Percentiles rank a stretch among this genome's conserved stretches.
Conservation (phyloP, 345 rosid genomes). For the Crucihimalaya himalaica region DNA sequence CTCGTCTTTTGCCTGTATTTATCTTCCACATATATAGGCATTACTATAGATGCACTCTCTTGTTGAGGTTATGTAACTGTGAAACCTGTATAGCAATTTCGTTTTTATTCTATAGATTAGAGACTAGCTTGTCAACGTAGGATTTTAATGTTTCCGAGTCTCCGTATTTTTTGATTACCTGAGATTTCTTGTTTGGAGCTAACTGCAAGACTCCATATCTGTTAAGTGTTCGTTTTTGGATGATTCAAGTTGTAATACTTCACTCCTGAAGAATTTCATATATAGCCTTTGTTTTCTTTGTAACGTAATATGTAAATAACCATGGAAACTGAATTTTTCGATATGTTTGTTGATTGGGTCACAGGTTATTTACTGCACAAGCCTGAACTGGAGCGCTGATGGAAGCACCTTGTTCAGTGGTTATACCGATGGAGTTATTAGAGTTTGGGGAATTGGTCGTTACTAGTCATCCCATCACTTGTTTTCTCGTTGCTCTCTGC, state of each 20-base stretch:
- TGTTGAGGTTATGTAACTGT: neutral
- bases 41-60: neutral
- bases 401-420: slow-evolving; percentile 97
- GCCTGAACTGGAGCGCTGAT: slow-evolving; percentile 91
- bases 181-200: neutral
- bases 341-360: slow-evolving; percentile 24
- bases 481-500: neutral
- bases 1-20: neutral
- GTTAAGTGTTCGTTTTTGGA: neutral
- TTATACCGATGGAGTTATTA: slow-evolving; percentile 89
- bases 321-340: neutral
- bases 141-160: neutral
- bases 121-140: neutral
- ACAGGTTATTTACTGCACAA: slow-evolving; percentile 91
- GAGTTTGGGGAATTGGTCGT: slow-evolving; percentile 98
- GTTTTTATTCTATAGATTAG: neutral
- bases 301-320: neutral
- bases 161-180: neutral
- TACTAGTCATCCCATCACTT: slow-evolving; percentile 40
- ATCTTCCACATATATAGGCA: neutral
- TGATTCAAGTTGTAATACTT: neutral
- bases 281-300: neutral
- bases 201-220: neutral
- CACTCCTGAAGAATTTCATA: neutral
- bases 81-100: neutral